Percentiles rank a stretch among this genome's conserved stretches.
Conservation (phyloP, 306 rosid species). For the Inga leiocalycina region DNA sequence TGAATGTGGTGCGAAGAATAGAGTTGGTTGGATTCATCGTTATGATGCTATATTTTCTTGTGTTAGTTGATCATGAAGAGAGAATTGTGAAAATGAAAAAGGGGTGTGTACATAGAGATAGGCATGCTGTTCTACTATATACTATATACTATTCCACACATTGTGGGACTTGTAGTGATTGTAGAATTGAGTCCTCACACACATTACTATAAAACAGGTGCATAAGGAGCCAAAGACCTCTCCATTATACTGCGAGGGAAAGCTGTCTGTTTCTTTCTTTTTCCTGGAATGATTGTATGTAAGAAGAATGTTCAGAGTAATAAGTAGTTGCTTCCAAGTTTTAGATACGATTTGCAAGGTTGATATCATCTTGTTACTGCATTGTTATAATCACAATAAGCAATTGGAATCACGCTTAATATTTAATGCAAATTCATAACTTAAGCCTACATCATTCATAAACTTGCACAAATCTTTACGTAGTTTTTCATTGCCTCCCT, state of each 20-base stretch:
- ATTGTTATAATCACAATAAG: neutral
- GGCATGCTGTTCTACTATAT: slow-evolving; percentile 29
- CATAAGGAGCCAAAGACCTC: slow-evolving; percentile 28
- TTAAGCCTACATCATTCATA: neutral
- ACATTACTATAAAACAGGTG: slow-evolving; percentile 18
- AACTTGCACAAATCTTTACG: neutral
- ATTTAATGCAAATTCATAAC: neutral
- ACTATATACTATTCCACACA: slow-evolving; percentile 38
- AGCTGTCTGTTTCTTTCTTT: neutral
- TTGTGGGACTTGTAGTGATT: slow-evolving; percentile 39
- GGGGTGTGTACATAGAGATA: slow-evolving; percentile 41
- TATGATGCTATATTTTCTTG: slow-evolving; percentile 6
- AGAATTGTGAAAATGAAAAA: slow-evolving; percentile 20
- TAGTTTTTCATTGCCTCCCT: neutral
- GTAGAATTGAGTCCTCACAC: slow-evolving; percentile 34
- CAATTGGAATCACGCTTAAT: neutral
- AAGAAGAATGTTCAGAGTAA: slow-evolving; percentile 42
- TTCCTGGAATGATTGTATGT: slow-evolving; percentile 11
- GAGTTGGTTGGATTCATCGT: slow-evolving; percentile 18
- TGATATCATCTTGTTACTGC: neutral
- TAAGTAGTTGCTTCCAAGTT: slow-evolving; percentile 18
- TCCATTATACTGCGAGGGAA: slow-evolving; percentile 16
- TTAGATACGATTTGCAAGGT: neutral
- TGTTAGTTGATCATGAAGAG: neutral
- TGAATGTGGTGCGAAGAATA: neutral